Evolutionary conservation across 1,139 yeast species (phyloP).

Genomic region (Casaregolazyma suthepensis): DNA sequence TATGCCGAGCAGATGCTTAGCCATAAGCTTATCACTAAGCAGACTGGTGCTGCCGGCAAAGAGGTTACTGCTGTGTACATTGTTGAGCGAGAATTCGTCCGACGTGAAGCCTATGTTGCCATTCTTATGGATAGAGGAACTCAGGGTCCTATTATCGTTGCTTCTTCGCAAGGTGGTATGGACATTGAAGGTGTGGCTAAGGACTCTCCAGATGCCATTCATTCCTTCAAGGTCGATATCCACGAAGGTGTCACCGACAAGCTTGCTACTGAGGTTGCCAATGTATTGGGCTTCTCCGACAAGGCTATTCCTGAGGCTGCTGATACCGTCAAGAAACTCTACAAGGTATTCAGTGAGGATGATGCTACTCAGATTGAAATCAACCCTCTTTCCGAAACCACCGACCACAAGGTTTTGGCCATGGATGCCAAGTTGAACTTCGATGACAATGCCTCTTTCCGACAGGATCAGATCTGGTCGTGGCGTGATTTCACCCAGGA

Average conservation of each 20-base stretch:
- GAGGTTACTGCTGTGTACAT: slow-evolving; percentile 94
- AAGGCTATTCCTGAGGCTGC: slow-evolving; percentile 85
- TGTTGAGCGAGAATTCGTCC: slow-evolving; percentile 90
- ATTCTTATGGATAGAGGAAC: slow-evolving; percentile 90
- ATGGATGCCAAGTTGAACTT: slow-evolving; percentile 99
- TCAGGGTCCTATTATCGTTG: slow-evolving; percentile 89
- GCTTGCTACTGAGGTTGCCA: slow-evolving; percentile 71
- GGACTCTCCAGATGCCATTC: slow-evolving; percentile 85
- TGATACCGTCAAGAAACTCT: slow-evolving; percentile 76
- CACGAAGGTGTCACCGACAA: slow-evolving; percentile 74
- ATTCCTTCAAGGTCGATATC: slow-evolving; percentile 76
- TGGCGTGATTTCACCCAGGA: slow-evolving; percentile 98
- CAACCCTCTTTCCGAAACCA: slow-evolving; percentile 94
- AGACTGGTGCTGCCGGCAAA: slow-evolving; percentile 96
- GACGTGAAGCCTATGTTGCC: slow-evolving; percentile 92
- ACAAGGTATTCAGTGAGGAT: slow-evolving; percentile 78
- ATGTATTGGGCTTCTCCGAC: slow-evolving; percentile 71
- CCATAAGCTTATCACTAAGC: slow-evolving; percentile 94
- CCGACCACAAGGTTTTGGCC: slow-evolving; percentile 84
- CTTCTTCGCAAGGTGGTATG: slow-evolving; percentile 99
- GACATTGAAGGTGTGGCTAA: slow-evolving; percentile 98
- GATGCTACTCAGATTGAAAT: slow-evolving; percentile 99
- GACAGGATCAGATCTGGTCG: slow-evolving; percentile 89
- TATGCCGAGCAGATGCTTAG: slow-evolving; percentile 85
- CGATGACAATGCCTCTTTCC: slow-evolving; percentile 92